Evolutionary conservation across 441 rosid genomes (phyloP), one percentile per base, ranked within the genome.

Genomic region (Adansonia rubrostipa): DNA sequence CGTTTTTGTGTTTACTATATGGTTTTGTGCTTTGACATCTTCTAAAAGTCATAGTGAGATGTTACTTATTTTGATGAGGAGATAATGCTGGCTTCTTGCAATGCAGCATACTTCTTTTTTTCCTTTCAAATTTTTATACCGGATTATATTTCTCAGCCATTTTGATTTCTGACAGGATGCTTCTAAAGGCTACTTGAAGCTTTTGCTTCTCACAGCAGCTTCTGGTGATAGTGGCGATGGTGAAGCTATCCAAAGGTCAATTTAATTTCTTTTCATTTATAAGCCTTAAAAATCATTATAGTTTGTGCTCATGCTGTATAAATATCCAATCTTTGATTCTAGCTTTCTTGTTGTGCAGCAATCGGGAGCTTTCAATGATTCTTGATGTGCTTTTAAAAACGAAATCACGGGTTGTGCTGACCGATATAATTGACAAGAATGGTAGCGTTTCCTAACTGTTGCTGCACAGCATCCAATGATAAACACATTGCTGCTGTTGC

Each of bases 281-380:
- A 15, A 65, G 76, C 81, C 72, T 80, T 80, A 67, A 57, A 11
- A 20, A 48, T 24, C 63, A 61, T 74, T 68, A 13, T 62, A 40
- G 28, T 60, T 73, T 73, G 62, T 45, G 61, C 9, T 20, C 13
- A 19, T 60, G 64, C 71, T 73, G 19, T 47, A 50, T 36, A 28
- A 1, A 63, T n/a, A 45, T 74, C 56, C 77, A 61, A 71, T 73
- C 79, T 64, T 71, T 79, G 73, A 75, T 76, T 79, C 42, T 84
- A 9, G 40, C 77, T 79, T 80, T 69, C 72, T 79, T 83, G 51
- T 75, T 44, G 81, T 83, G 87, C 95, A 97, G 99, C 88, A 97
- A 92, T 85, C 94, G 98, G 70, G 99, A 94, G 82, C 97, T 97
- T 80, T 97, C 99, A 63, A 97, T 97, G 97, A 93, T 97, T 79